Evolutionary conservation across 2,329 filamentous ascomycete species (phyloP), one percentile per base, ranked within the genome.

Genomic region (Botrytis byssoidea): DNA sequence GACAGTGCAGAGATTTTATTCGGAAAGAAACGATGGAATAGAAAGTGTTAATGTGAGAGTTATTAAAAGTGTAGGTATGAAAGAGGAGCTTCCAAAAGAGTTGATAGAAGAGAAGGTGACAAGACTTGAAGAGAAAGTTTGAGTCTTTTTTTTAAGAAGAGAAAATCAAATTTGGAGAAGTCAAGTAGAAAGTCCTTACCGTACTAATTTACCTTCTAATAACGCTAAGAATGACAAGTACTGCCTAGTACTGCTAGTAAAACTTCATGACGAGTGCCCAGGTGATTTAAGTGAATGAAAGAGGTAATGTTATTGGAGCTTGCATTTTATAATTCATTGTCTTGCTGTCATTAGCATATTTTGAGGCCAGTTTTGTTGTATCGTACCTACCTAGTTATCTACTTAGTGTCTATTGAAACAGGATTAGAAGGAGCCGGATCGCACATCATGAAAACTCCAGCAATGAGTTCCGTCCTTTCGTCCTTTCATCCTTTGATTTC

Each of bases 101-200:
- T 29, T 32, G 6, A n/a, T 3, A n/a, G 25, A 55, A 55, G n/a
- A n/a, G 46, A 68, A 68, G 22, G 7, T 55, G 65, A 29, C 20
- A 55, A 67, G 44, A 37, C 16, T 22, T 22, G 29, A 25, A 37
- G 32, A 37, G n/a, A 42, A 51, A 16, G 46, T 22, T 48, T 48
- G 46, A 48, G 7, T 35, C 35, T 20, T 22, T 14, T 7, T 55
- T 29, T 55, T 0, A 55, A 57, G 51, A 18, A n/a, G 46, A 46
- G 32, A 22, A 3, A 1, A 14, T 1, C 0, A 25, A 4, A 18
- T 40, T 8, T 10, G 37, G 29, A 1, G n/a, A 44, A n/a, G 16
- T 20, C 6, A 12, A 22, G 37, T 18, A 59, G 32, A 35, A 60
- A 29, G 20, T 57, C 14, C 2, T n/a, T 29, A 18, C 35, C 60